phyloP scores from a whole-genome alignment of 2,329 filamentous ascomycete species.

The Peltaster fructicola region DNA sequence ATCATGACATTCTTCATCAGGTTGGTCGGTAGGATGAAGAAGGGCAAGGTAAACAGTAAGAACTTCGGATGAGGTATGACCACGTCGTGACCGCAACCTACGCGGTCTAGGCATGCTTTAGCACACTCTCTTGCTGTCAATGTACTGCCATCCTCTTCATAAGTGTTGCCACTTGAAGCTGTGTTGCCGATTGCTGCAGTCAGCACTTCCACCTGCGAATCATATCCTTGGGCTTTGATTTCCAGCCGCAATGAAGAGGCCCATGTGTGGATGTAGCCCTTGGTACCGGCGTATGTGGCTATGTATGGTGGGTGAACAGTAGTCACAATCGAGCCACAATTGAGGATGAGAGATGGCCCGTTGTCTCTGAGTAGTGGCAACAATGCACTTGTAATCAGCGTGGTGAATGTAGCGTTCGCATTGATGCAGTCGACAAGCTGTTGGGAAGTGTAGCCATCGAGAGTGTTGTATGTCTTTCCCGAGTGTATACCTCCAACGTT shows the following conservation, averaged over 20 bases:
- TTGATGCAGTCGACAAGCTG: slow-evolving; percentile 28
- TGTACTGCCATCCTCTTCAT: slow-evolving; percentile 5
- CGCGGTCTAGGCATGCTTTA: slow-evolving; percentile 5
- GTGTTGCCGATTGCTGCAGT: slow-evolving; percentile 8
- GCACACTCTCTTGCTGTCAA: slow-evolving; percentile 5
- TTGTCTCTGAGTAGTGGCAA: slow-evolving; percentile 27
- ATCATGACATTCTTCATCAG: too few relatives aligned
- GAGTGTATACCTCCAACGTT: slow-evolving; percentile 32
- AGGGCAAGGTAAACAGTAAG: too few relatives aligned
- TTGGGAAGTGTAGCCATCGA: slow-evolving; percentile 20
- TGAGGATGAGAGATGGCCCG: slow-evolving; percentile 31
- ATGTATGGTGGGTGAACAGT: slow-evolving; percentile 29
- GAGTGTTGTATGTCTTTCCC: slow-evolving; percentile 18
- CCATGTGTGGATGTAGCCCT: slow-evolving; percentile 28
- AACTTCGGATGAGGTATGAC: slow-evolving; percentile 6
- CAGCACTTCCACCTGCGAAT: slow-evolving; percentile 21
- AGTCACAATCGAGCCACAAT: slow-evolving; percentile 31
- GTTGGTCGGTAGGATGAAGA: too few relatives aligned
- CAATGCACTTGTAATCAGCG: slow-evolving; percentile 30
- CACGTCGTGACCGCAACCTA: slow-evolving; percentile 6
- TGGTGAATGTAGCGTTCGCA: slow-evolving; percentile 33
- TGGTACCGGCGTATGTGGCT: slow-evolving; percentile 27
- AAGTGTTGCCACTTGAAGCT: slow-evolving; percentile 3
- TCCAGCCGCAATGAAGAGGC: slow-evolving; percentile 26
- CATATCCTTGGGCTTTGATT: slow-evolving; percentile 19